A percentile compares a stretch with the other conserved stretches of the same genome.
These are phyloP conservation scores for Anacardium occidentale DNA, from an alignment of 345 rosid genomes.

Conservation along the genomic window DNA sequence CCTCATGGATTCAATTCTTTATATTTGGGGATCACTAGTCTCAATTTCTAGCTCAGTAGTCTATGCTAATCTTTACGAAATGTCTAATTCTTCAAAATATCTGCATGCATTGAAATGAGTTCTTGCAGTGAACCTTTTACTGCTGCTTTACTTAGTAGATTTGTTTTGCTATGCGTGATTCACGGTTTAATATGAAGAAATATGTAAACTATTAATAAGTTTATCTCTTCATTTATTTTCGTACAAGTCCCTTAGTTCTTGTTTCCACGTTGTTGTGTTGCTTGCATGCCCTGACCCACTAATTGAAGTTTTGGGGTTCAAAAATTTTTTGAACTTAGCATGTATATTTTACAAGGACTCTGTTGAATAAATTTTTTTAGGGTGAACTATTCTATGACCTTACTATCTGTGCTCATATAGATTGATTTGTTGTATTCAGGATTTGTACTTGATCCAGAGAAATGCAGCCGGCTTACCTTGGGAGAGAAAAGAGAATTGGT, in stretches of 20 bases:
- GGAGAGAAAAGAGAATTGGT: slow-evolving; percentile 69
- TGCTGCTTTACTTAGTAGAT: no score
- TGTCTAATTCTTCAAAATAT: no score
- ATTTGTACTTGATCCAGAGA: slow-evolving; percentile 49
- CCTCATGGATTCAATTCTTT: background rate
- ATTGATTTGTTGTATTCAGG: slow-evolving; percentile 29
- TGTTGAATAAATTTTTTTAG: background rate
- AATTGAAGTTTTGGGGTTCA: background rate
- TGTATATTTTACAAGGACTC: background rate
- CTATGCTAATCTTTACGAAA: background rate
- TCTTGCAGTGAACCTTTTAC: background rate
- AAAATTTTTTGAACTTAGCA: background rate
- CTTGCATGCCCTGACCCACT: background rate
- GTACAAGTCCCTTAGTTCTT: background rate
- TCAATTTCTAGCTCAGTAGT: background rate
- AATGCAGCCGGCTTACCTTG: slow-evolving; percentile 55
- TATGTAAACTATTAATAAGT: no score
- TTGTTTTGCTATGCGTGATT: no score
- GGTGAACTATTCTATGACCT: no score
- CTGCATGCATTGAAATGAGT: no score
- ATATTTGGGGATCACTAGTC: background rate
- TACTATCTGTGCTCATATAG: background rate
- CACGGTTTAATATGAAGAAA: no score
- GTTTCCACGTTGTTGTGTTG: background rate
- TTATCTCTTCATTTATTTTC: background rate